These are phyloP conservation scores for Bipolaris oryzae DNA, from an alignment of 2,329 filamentous ascomycete genomes.

Conservation along the genomic window DNA sequence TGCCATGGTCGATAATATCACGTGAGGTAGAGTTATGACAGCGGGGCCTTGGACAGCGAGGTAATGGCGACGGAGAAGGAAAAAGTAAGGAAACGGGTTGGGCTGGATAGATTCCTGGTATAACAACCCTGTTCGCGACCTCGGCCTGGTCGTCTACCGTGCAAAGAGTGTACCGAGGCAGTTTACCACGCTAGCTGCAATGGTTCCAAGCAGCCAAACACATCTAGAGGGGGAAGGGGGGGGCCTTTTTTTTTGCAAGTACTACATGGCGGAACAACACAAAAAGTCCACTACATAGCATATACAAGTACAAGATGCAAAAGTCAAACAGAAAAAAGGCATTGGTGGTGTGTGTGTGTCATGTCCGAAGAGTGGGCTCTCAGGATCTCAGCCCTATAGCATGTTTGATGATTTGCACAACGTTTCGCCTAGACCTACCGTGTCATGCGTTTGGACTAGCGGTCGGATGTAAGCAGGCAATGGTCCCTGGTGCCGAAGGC, in stretches of 20 bases:
- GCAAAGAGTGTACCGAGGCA: conserved; percentile 16
- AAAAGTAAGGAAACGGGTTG: background rate
- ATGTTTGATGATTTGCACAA: background rate
- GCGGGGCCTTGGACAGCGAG: background rate
- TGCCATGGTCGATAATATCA: conserved; percentile 10
- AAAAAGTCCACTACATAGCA: too few species aligned
- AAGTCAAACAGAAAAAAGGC: too few species aligned
- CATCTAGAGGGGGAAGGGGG: background rate
- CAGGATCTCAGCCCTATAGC: background rate
- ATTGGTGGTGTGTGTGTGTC: background rate
- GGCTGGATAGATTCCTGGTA: background rate
- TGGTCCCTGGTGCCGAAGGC: too few species aligned
- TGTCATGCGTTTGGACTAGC: background rate
- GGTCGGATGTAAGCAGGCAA: background rate
- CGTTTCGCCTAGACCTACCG: background rate
- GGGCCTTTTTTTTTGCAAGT: too few species aligned
- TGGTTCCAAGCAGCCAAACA: conserved; percentile 1
- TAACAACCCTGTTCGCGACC: background rate
- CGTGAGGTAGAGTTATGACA: background rate
- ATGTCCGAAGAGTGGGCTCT: background rate
- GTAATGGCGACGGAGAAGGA: background rate
- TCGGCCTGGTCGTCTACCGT: conserved; percentile 7
- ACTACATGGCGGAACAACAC: background rate
- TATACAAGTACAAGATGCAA: too few species aligned
- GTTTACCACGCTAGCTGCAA: conserved; percentile 5